Conservation (phyloP, 257 asterid genomes). For the Verbena officinalis region DNA sequence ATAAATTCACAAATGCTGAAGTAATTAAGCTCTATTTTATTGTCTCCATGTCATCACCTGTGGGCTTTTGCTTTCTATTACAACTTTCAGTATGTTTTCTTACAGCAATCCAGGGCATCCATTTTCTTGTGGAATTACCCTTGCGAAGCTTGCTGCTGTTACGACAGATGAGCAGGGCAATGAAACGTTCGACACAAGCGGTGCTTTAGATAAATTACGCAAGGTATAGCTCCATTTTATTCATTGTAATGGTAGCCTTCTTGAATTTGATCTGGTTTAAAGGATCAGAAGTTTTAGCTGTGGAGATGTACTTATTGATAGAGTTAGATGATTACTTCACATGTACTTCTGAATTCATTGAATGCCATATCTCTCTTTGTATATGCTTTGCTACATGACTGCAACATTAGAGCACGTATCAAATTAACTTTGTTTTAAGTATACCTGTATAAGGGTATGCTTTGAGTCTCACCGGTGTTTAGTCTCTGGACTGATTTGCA, state of each 20-base stretch:
- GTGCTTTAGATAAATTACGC: constrained; percentile 96
- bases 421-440: constrained; percentile 12
- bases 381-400: neutral
- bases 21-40: constrained; percentile 3
- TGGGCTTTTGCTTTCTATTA: constrained; percentile 25
- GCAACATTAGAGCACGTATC: constrained; percentile 16
- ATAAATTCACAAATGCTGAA: constrained; percentile 3
- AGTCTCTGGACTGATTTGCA: constrained; percentile 29
- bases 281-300: constrained; percentile 16
- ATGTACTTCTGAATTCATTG: constrained; percentile 10
- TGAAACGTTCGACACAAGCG: constrained; percentile 98
- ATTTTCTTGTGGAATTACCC: constrained; percentile 92
- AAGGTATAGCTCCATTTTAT: constrained; percentile 58
- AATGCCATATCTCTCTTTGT: constrained; percentile 15
- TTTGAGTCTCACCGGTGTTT: constrained; percentile 23
- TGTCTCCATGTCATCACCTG: constrained; percentile 3
- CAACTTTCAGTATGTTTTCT: constrained; percentile 18
- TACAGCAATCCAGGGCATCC: constrained; percentile 94
- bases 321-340: constrained; percentile 18
- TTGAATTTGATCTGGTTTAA: constrained; percentile 14
- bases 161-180: constrained; percentile 98
- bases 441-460: constrained; percentile 14
- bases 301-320: constrained; percentile 8
- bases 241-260: constrained; percentile 25
- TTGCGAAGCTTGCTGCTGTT: constrained; percentile 98